phyloP scores from a whole-genome alignment of 495 filamentous ascomycete species.

The Lophium mytilinum region DNA sequence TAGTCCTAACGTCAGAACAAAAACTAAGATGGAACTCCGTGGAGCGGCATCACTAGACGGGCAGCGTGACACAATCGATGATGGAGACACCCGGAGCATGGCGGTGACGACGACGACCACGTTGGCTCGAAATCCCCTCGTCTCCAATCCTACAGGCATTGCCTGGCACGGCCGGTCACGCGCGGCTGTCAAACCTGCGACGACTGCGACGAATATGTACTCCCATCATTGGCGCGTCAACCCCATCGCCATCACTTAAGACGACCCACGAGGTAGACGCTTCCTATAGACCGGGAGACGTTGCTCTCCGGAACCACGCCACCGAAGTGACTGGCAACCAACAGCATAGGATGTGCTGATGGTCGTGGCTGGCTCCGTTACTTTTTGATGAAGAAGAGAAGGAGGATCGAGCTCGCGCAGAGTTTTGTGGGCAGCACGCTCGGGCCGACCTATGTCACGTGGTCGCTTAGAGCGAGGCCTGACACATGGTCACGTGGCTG shows the following conservation, averaged over 20 bases:
- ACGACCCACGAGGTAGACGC: conserved; percentile 26
- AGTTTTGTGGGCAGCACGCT: conserved; percentile 9
- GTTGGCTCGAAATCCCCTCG: too few relatives aligned
- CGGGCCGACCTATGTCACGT: too few relatives aligned
- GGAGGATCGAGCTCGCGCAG: conserved; percentile 11
- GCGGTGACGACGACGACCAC: too few relatives aligned
- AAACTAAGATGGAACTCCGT: too few relatives aligned
- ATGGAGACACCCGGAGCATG: too few relatives aligned
- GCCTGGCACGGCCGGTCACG: neutral
- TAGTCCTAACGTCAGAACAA: too few relatives aligned
- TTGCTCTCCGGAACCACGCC: conserved; percentile 28
- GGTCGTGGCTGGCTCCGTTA: conserved; percentile 31
- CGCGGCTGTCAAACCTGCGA: conserved; percentile 8
- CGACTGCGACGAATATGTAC: conserved; percentile 22
- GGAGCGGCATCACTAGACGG: too few relatives aligned
- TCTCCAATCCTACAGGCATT: too few relatives aligned
- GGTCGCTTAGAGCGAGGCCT: too few relatives aligned
- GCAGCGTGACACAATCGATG: too few relatives aligned
- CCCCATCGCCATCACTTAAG: conserved; percentile 30
- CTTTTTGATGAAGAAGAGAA: conserved; percentile 26
- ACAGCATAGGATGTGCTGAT: conserved; percentile 13
- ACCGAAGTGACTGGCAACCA: conserved; percentile 29
- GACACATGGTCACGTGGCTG: too few relatives aligned
- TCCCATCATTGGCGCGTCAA: conserved; percentile 23
- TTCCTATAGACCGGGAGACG: conserved; percentile 23